Percentiles rank a stretch among this genome's conserved stretches.
phyloP scores from a whole-genome alignment of 345 rosid species.

The Linum lewisii region DNA sequence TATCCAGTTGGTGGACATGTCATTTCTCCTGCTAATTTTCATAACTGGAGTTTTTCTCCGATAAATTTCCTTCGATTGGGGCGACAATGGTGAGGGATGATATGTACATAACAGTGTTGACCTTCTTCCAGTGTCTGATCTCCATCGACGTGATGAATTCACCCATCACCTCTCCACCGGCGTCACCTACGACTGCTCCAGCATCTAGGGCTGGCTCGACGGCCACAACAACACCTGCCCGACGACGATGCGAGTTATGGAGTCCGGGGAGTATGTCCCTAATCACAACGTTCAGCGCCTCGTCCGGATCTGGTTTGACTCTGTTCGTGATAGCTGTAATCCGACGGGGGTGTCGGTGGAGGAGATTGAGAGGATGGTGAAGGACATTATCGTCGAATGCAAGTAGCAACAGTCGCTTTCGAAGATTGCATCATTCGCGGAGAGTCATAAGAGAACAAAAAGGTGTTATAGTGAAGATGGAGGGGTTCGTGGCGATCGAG shows the following conservation, averaged over 20 bases:
- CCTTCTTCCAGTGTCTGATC: constrained; percentile 81
- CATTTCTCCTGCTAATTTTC: not conserved
- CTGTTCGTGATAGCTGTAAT: constrained; percentile 20
- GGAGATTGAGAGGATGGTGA: constrained; percentile 15
- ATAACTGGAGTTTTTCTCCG: constrained; percentile 3
- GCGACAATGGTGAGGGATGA: constrained; percentile 47
- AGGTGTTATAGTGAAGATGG: constrained; percentile 33
- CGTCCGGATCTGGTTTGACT: constrained; percentile 69
- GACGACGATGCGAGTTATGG: constrained; percentile 89
- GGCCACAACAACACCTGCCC: constrained; percentile 87
- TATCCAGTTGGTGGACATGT: no score
- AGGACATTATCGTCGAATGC: no score
- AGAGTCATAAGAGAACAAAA: constrained; percentile 30
- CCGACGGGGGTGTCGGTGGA: not conserved
- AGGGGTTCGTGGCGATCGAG: constrained; percentile 37
- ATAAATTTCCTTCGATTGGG: no score
- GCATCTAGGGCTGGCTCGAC: constrained; percentile 85
- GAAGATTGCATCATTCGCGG: not conserved
- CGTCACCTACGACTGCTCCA: constrained; percentile 82
- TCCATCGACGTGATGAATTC: constrained; percentile 93
- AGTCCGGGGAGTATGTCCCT: constrained; percentile 56
- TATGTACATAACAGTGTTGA: constrained; percentile 60
- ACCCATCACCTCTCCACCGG: constrained; percentile 91
- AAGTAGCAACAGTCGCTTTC: constrained; percentile 19
- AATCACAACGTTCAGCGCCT: constrained; percentile 76